Conservation (phyloP, 345 rosid species). For the Euphorbia peplus region DNA sequence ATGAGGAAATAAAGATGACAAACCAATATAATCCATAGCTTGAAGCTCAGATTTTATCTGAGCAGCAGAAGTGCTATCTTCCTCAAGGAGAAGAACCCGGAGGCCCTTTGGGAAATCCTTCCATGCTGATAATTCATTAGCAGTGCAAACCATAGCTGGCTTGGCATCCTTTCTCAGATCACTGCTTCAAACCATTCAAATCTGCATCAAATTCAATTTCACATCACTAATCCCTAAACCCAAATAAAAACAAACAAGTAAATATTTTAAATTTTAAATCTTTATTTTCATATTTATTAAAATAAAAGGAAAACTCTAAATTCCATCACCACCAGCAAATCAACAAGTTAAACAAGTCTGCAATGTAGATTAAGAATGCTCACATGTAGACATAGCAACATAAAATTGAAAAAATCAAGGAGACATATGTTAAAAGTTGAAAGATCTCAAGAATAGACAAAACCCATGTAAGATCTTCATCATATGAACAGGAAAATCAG, state of each 20-base stretch:
- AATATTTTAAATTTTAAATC: too few relatives aligned
- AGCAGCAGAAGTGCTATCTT: slow-evolving; percentile 47
- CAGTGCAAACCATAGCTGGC: slow-evolving; percentile 92
- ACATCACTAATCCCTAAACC: too few relatives aligned
- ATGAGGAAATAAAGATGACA: slow-evolving; percentile 29
- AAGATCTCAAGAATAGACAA: slow-evolving; percentile 16
- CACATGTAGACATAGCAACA: not conserved
- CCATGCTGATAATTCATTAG: slow-evolving; percentile 78
- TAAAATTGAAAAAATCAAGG: slow-evolving; percentile 3
- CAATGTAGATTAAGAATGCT: not conserved
- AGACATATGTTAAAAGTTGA: slow-evolving; percentile 9
- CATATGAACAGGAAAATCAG: not conserved
- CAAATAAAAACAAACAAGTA: too few relatives aligned
- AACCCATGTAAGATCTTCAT: slow-evolving; percentile 16
- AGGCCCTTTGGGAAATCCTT: slow-evolving; percentile 96
- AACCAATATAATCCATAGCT: slow-evolving; percentile 88
- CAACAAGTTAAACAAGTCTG: not conserved
- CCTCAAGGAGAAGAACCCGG: slow-evolving; percentile 76
- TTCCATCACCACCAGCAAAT: not conserved
- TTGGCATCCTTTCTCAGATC: slow-evolving; percentile 84
- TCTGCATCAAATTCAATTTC: slow-evolving; percentile 28
- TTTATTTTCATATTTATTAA: too few relatives aligned
- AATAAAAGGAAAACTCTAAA: too few relatives aligned
- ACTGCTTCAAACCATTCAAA: slow-evolving; percentile 16
- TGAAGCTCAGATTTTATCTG: slow-evolving; percentile 76